These are phyloP conservation scores for Allium sativum DNA, from an alignment of 106 monocot genomes.

Conservation along the genomic window DNA sequence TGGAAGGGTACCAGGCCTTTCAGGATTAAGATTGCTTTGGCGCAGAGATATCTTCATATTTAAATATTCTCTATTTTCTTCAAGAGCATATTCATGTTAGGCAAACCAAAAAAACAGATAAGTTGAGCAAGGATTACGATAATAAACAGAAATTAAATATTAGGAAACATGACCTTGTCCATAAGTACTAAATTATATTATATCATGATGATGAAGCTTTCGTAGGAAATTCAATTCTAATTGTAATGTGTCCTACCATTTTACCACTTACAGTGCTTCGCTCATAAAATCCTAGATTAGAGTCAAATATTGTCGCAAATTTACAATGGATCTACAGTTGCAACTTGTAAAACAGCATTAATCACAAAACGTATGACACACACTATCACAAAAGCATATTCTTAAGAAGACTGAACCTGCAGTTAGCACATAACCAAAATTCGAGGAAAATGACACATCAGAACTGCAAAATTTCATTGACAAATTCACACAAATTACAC, in stretches of 20 bases:
- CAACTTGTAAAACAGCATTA: not conserved
- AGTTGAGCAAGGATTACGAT: not conserved
- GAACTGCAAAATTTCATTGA: not conserved
- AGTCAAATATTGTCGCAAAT: too few species aligned
- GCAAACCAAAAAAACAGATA: not conserved
- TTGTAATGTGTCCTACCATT: not conserved
- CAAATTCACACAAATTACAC: not conserved
- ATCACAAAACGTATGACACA: not conserved
- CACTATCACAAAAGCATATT: not conserved
- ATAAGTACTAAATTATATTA: not conserved
- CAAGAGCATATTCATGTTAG: conserved; percentile 13
- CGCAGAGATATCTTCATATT: conserved; percentile 64
- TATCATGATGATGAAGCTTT: not conserved
- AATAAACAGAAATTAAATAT: not conserved
- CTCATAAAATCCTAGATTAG: not conserved
- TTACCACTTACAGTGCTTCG: not conserved
- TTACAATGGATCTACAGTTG: too few species aligned
- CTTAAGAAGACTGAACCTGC: too few species aligned
- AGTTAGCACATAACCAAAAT: not conserved
- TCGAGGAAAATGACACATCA: not conserved
- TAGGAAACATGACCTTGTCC: too few species aligned
- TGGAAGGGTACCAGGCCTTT: conserved; percentile 59
- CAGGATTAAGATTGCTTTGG: conserved; percentile 68
- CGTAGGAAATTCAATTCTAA: not conserved
- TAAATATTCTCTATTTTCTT: conserved; percentile 56